A percentile compares a stretch with the other conserved stretches of the same genome.
These are phyloP conservation scores for Neohortaea acidophila DNA, from an alignment of 495 filamentous ascomycete species.

Conservation along the genomic window DNA sequence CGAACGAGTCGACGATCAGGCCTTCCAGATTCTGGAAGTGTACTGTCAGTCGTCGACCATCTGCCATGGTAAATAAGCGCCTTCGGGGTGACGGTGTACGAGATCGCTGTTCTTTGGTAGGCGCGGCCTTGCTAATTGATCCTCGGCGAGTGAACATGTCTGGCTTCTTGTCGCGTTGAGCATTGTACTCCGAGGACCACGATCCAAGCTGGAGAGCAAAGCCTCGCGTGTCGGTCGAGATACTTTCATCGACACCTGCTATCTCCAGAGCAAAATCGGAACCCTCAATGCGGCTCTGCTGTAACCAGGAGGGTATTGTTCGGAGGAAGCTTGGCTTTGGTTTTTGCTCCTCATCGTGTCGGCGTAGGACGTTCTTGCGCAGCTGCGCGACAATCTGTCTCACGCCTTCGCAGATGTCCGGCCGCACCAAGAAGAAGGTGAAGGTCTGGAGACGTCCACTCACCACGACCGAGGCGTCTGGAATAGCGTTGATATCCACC, in stretches of 20 bases:
- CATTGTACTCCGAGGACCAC: constrained; percentile 81
- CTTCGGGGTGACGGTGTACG: constrained; percentile 48
- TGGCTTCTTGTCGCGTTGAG: constrained; percentile 51
- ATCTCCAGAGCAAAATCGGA: constrained; percentile 81
- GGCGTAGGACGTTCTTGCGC: constrained; percentile 44
- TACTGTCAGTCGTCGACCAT: constrained; percentile 68
- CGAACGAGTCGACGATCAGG: constrained; percentile 73
- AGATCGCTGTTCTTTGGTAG: constrained; percentile 27
- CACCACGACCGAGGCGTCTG: constrained; percentile 68
- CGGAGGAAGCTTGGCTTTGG: constrained; percentile 54
- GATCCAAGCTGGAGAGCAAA: constrained; percentile 75
- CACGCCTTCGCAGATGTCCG: constrained; percentile 82
- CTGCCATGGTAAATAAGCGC: constrained; percentile 37
- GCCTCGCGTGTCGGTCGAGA: constrained; percentile 64
- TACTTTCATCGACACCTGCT: constrained; percentile 68
- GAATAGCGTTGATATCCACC: constrained; percentile 65
- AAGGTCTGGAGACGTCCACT: constrained; percentile 73
- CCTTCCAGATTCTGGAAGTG: constrained; percentile 72
- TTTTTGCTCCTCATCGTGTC: constrained; percentile 32
- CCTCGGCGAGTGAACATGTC: constrained; percentile 39
- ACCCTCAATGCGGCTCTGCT: constrained; percentile 69
- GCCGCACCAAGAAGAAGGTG: constrained; percentile 73
- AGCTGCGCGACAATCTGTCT: constrained; percentile 80
- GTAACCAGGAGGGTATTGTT: constrained; percentile 65
- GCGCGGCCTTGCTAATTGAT: constrained; percentile 31